Conservation (phyloP, 2,329 filamentous ascomycete genomes). For the Fusarium austroafricanum region DNA sequence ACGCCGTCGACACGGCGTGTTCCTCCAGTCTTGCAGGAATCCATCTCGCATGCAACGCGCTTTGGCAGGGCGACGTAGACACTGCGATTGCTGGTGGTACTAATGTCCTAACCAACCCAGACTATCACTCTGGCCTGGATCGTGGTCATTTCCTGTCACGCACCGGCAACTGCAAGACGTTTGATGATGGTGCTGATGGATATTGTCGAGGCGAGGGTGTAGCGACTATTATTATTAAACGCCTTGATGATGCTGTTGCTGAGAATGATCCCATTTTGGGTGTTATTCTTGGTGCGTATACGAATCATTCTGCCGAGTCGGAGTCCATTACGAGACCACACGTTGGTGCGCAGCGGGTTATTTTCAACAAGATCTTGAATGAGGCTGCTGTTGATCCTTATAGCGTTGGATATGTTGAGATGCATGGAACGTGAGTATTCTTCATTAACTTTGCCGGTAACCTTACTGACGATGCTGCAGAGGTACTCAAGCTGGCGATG, state of each 20-base stretch:
- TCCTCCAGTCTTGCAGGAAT: slow-evolving; percentile 80
- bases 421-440: slow-evolving; percentile 71
- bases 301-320: slow-evolving; percentile 78
- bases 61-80: slow-evolving; percentile 79
- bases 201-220: slow-evolving; percentile 66
- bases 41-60: slow-evolving; percentile 75
- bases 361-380: slow-evolving; percentile 74
- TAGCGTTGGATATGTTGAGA: slow-evolving; percentile 86
- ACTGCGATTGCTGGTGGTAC: slow-evolving; percentile 83
- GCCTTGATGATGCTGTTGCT: slow-evolving; percentile 56
- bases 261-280: slow-evolving; percentile 76
- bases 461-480: slow-evolving; percentile 56
- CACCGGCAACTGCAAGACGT: slow-evolving; percentile 55
- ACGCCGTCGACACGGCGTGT: slow-evolving; percentile 81
- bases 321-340: slow-evolving; percentile 79
- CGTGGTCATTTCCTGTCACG: slow-evolving; percentile 72
- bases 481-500: slow-evolving; percentile 88
- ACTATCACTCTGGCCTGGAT: slow-evolving; percentile 73
- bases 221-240: slow-evolving; percentile 62
- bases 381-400: slow-evolving; percentile 80
- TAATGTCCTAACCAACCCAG: slow-evolving; percentile 74
- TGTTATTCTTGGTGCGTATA: slow-evolving; percentile 70
- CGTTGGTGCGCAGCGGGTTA: slow-evolving; percentile 68
- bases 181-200: slow-evolving; percentile 70
- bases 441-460: too few relatives aligned